phyloP scores from a whole-genome alignment of 148 eudicot genomes.

The Camellia lanceoleosa region DNA sequence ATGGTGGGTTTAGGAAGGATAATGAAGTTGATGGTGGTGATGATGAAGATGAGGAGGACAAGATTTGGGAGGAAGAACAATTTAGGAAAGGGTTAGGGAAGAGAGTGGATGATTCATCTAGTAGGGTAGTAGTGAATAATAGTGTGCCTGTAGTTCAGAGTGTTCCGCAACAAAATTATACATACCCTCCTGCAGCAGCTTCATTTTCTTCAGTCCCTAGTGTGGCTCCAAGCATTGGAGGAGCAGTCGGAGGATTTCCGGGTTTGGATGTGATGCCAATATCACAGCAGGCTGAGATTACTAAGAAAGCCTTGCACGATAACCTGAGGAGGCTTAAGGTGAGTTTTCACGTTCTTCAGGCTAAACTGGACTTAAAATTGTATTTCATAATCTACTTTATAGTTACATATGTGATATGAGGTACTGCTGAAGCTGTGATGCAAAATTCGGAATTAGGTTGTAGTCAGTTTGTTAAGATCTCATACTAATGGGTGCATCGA shows the following conservation, averaged over 20 bases:
- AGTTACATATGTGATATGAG: background rate
- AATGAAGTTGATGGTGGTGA: slow-evolving; percentile 35
- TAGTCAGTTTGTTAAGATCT: background rate
- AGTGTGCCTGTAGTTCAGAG: slow-evolving; percentile 40
- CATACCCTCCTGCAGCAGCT: slow-evolving; percentile 23
- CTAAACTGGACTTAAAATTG: background rate
- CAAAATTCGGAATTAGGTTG: background rate
- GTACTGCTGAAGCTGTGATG: background rate
- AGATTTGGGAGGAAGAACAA: slow-evolving; percentile 94
- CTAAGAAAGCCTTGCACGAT: slow-evolving; percentile 75
- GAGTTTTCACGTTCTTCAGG: slow-evolving; percentile 9
- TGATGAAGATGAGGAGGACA: slow-evolving; percentile 89
- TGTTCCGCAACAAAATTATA: slow-evolving; percentile 36
- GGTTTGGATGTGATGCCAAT: slow-evolving; percentile 56
- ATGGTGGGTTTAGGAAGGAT: slow-evolving; percentile 13
- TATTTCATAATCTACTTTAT: background rate
- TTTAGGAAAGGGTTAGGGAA: slow-evolving; percentile 89
- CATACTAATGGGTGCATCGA: background rate
- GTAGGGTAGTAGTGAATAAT: slow-evolving; percentile 33
- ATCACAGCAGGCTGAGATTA: slow-evolving; percentile 74
- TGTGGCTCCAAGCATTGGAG: slow-evolving; percentile 48
- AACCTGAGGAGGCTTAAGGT: slow-evolving; percentile 78
- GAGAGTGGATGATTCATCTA: slow-evolving; percentile 71
- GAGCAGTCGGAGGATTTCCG: slow-evolving; percentile 43
- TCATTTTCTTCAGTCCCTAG: slow-evolving; percentile 32